Base-by-base conservation (phyloP, 164 flowering plant genomes). In the Litsea cubeba region DNA sequence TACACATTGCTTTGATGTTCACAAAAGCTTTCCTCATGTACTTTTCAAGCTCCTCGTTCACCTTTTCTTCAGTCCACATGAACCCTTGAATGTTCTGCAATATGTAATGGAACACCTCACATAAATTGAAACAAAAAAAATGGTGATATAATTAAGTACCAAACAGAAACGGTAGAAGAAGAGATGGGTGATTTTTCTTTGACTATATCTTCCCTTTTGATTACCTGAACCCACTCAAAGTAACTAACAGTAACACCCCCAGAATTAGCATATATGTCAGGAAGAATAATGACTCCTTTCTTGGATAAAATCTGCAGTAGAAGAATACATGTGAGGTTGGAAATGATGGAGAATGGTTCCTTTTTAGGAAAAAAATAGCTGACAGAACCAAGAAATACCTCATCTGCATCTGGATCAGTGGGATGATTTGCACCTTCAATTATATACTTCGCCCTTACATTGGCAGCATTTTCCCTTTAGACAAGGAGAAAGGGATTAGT, bases 1-100 rank as follows among this genome's bases (percentile, higher is more conserved):
- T 82, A 68, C 98, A 94, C 95, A 89, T 89, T 70, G 24, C 67
- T 81, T 94, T 92, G 82, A 94, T 87, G 72, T 89, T 77, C 18
- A 64, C 78, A 46, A 92, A 91, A 18, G 97, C 91, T 74, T 73
- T 78, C 50, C 82, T 88, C 98, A 94, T 94, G 84, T 94, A 94
- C 82, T 70, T 86, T 69, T 80, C 77, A 22, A 94, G 90, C 79
- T 91, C 89, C 2, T 32, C 22, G 70, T 94, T 94, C 76, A 94
- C 97, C 80, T 87, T 88, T 71, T 89, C 96, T 76, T 94, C 98
- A 1, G 89, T 95, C 98, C 98, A 94, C 96, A 90, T 88, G 77
- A 94, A 94, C 51, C 98, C 95, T 87, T 94, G 98, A 72, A 94
- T 94, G 71, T 94, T 94, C 97, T 94, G 88, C 20, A 14, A 63